These are phyloP conservation scores for Isoetes engelmannii DNA, from an alignment of 83 land plant genomes.

Conservation along the genomic window DNA sequence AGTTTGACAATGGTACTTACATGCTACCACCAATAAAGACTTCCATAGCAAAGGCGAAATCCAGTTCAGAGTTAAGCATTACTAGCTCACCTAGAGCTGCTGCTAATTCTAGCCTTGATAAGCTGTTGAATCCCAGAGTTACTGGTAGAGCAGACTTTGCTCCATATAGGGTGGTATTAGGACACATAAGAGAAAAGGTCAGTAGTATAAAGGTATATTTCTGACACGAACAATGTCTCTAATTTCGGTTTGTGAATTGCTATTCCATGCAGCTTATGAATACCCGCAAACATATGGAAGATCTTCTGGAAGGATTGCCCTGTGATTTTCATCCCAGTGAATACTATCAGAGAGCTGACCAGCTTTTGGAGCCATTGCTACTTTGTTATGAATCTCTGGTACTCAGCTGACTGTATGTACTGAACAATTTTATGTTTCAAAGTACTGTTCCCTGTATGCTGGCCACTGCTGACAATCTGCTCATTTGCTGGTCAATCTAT, in stretches of 20 bases:
- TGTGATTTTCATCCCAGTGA: conserved; percentile 63
- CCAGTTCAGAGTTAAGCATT: conserved; percentile 51
- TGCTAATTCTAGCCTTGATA: conserved; percentile 62
- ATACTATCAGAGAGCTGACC: conserved; percentile 66
- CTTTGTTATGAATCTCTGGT: conserved; percentile 91
- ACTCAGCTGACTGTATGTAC: not conserved
- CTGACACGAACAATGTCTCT: not conserved
- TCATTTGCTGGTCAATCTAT: no score
- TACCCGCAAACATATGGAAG: conserved; percentile 70
- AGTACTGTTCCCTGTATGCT: no score
- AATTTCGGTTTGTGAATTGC: not conserved
- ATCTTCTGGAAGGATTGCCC: conserved; percentile 72
- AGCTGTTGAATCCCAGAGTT: conserved; percentile 74
- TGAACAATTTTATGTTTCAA: no score
- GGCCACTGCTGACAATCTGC: no score
- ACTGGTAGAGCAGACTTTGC: conserved; percentile 66
- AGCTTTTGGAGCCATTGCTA: conserved; percentile 77
- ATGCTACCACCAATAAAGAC: no score
- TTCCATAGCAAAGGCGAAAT: conserved; percentile 19
- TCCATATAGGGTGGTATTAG: conserved; percentile 86
- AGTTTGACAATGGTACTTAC: no score
- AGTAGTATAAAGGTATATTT: no score
- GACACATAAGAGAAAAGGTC: conserved; percentile 83
- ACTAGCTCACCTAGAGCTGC: conserved; percentile 13
- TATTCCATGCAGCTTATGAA: conserved; percentile 47